These are phyloP conservation scores for Ascodesmis nigricans DNA, from an alignment of 495 filamentous ascomycete genomes.

Conservation along the genomic window DNA sequence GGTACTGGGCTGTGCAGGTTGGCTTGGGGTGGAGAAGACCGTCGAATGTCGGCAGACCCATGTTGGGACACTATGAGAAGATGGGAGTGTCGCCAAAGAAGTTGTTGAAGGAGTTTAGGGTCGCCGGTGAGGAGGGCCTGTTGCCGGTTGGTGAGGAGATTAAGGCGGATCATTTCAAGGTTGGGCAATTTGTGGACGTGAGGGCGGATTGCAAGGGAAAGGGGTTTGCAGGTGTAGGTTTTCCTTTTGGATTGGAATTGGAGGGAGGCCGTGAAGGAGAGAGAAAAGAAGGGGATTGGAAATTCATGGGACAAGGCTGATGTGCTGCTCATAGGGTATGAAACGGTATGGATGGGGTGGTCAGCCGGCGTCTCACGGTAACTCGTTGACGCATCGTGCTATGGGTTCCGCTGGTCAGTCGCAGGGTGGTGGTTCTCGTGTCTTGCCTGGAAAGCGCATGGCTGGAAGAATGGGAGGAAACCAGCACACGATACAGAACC, in stretches of 20 bases:
- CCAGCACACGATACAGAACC: conserved; percentile 67
- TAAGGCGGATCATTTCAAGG: conserved; percentile 62
- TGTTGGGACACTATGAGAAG: conserved; percentile 66
- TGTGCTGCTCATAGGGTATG: conserved; percentile 38
- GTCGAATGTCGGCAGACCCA: conserved; percentile 50
- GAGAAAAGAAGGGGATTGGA: neutral
- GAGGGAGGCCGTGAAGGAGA: neutral
- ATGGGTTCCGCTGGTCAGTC: conserved; percentile 71
- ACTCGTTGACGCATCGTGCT: conserved; percentile 70
- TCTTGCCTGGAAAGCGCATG: conserved; percentile 93
- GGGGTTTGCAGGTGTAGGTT: conserved; percentile 55
- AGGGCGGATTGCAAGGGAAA: conserved; percentile 56
- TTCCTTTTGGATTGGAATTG: neutral
- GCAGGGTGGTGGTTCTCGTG: conserved; percentile 79
- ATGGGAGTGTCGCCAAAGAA: conserved; percentile 61
- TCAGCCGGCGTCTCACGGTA: conserved; percentile 83
- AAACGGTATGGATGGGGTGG: conserved; percentile 75
- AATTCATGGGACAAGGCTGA: neutral
- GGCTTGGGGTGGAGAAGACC: conserved; percentile 57
- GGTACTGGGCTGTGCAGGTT: conserved; percentile 82
- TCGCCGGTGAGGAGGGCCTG: conserved; percentile 48
- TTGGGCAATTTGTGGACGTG: conserved; percentile 79
- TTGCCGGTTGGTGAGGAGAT: conserved; percentile 49
- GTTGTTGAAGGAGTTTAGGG: conserved; percentile 64
- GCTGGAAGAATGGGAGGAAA: conserved; percentile 81